Conservation (phyloP, 2,329 filamentous ascomycete species). For the Aspergillus glaucus region DNA sequence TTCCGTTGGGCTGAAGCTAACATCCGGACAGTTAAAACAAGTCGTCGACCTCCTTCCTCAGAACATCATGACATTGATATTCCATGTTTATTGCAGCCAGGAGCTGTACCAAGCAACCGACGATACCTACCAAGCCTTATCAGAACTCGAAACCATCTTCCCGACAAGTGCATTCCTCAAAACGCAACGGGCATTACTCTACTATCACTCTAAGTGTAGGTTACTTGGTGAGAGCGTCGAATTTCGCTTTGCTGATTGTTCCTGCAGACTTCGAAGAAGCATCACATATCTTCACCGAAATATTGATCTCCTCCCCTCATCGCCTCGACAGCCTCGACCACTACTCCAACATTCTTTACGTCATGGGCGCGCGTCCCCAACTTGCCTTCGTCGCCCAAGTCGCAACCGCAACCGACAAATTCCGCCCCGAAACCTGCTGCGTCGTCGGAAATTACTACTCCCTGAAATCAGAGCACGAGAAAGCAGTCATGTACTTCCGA, state of each 20-base stretch:
- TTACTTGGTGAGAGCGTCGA: background rate
- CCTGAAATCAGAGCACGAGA: constrained; percentile 88
- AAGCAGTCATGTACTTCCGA: constrained; percentile 96
- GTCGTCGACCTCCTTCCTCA: constrained; percentile 69
- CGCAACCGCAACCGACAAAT: constrained; percentile 87
- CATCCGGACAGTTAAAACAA: constrained; percentile 55
- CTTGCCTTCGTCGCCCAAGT: constrained; percentile 88
- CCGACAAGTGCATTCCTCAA: constrained; percentile 82
- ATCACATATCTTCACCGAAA: constrained; percentile 58
- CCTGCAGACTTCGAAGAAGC: constrained; percentile 55
- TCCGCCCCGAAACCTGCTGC: constrained; percentile 92
- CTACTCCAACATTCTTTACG: constrained; percentile 96
- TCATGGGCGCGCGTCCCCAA: constrained; percentile 80
- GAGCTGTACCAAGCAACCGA: constrained; percentile 84
- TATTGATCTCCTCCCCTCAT: constrained; percentile 59
- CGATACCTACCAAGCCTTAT: constrained; percentile 65
- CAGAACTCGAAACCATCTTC: constrained; percentile 76
- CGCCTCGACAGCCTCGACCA: constrained; percentile 87
- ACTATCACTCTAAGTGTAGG: constrained; percentile 73
- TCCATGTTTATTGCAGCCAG: constrained; percentile 83
- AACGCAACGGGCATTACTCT: constrained; percentile 78
- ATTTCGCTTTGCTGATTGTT: constrained; percentile 9
- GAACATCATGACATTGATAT: constrained; percentile 90
- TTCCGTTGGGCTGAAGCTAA: constrained; percentile 9
- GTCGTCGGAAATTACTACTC: constrained; percentile 98